Evolutionary conservation across 768 basidiomycete species (phyloP), one percentile per base, ranked within the genome.

Genomic region (Gyrodon lividus): DNA sequence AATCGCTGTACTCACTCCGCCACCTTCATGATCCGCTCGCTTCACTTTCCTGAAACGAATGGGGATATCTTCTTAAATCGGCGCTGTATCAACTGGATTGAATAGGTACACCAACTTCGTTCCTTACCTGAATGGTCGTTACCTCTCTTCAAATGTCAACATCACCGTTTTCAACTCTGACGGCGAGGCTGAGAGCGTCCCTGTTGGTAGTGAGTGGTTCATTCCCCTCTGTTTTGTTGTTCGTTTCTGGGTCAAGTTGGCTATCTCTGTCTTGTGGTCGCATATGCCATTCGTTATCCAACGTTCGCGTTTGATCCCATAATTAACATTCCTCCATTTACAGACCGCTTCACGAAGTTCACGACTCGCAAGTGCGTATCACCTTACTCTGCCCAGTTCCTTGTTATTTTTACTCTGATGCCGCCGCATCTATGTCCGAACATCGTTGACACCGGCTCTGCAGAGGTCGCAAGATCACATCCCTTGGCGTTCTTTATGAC

Each of bases 111-210:
- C 74, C 46, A 86, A 86, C 63, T 87, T 92, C 59, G 82, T 72
- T 3, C 84, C 82, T 3, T 70, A 80, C 41, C 77, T 84, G 67
- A 74, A 79, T 7, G 90, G 87, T 6, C 77, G 84, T 40, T 94
- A 92, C 66, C 71, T 97, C 42, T 83, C 90, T 1, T 89, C 86
- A 2, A 96, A 96, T 60, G 88, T 82, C 49, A 89, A 95, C 70
- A 89, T 96, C 63, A 92, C 91, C 2, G 62, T 87, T 9, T 55
- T 75, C 14, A 76, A 79, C 59, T 59, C 70, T 35, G 48, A 66
- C 13, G 74, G 72, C 14, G 52, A 70, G 22, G 54, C 51, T 1
- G 64, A 69, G 52, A 76, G 67, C 43, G 69, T 77, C 1, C 77
- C 79, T 0, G 65, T 80, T 35, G 80, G 81, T 19, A 70, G 75